phyloP scores from a whole-genome alignment of 2,329 filamentous ascomycete species.

The Curvularia lunata region DNA sequence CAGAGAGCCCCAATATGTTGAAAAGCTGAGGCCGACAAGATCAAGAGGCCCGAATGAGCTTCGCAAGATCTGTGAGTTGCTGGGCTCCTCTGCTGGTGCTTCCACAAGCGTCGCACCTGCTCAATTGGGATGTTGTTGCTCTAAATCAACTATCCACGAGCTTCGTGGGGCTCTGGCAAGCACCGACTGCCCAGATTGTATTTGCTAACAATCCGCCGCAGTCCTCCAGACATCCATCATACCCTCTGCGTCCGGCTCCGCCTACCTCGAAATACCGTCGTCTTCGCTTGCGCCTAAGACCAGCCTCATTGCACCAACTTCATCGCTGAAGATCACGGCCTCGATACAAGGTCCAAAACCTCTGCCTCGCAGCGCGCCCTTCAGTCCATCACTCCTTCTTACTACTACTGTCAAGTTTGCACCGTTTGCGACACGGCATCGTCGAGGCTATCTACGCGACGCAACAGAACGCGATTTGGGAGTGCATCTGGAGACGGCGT shows the following conservation, averaged over 20 bases:
- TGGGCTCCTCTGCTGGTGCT: not conserved
- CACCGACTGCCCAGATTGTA: not conserved
- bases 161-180: not conserved
- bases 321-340: conserved; percentile 87
- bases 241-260: conserved; percentile 90
- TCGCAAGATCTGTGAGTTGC: conserved; percentile 80
- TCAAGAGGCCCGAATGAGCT: conserved; percentile 72
- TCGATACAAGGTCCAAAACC: conserved; percentile 93
- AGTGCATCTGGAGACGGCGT: conserved; percentile 87
- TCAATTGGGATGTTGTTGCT: not conserved
- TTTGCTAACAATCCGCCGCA: conserved; percentile 49
- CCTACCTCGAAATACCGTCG: conserved; percentile 73
- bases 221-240: conserved; percentile 91
- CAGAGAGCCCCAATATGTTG: conserved; percentile 54
- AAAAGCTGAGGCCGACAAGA: conserved; percentile 59
- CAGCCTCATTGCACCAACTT: conserved; percentile 60
- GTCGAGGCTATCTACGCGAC: conserved; percentile 86
- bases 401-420: conserved; percentile 96
- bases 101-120: not conserved
- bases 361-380: conserved; percentile 85
- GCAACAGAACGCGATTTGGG: conserved; percentile 86
- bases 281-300: conserved; percentile 46
- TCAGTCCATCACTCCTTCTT: conserved; percentile 89
- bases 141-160: no score
- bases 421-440: conserved; percentile 83